Percentiles rank a stretch among this genome's conserved stretches.
phyloP scores from a whole-genome alignment of 306 rosid species.

The Carpinus viminea region DNA sequence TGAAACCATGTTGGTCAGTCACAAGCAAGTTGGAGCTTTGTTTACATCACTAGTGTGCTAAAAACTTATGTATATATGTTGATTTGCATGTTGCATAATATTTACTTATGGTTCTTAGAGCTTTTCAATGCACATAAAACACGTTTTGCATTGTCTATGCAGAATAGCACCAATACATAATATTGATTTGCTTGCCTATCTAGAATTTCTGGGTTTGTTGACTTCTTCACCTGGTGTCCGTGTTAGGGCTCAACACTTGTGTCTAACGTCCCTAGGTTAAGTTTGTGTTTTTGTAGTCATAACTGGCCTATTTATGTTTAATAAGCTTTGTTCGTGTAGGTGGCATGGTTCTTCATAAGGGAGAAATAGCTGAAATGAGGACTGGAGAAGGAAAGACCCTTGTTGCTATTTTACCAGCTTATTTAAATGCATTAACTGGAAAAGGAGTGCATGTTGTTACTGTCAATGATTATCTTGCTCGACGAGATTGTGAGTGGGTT shows the following conservation, averaged over 20 bases:
- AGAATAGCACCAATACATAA: background rate
- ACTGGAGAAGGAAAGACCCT: constrained; percentile 99
- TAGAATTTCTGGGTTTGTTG: background rate
- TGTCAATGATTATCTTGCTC: constrained; percentile 93
- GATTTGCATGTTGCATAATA: background rate
- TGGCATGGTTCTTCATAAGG: constrained; percentile 97
- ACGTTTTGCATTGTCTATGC: background rate
- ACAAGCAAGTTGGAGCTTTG: background rate
- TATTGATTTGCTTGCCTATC: background rate
- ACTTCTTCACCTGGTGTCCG: background rate
- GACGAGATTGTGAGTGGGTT: constrained; percentile 98
- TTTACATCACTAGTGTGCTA: background rate
- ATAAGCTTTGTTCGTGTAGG: constrained; percentile 49
- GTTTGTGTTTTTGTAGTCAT: background rate
- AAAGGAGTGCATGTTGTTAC: constrained; percentile 97
- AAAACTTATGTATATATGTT: background rate
- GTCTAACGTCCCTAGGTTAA: background rate
- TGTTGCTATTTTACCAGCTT: constrained; percentile 95
- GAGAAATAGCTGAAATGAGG: constrained; percentile 97
- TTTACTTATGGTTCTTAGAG: background rate
- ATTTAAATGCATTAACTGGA: constrained; percentile 87
- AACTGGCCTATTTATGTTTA: background rate
- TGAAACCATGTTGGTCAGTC: background rate
- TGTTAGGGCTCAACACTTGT: background rate
- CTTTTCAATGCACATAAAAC: background rate